Base-by-base conservation (phyloP, 768 basidiomycete genomes). In the Hydnomerulius pinastri region DNA sequence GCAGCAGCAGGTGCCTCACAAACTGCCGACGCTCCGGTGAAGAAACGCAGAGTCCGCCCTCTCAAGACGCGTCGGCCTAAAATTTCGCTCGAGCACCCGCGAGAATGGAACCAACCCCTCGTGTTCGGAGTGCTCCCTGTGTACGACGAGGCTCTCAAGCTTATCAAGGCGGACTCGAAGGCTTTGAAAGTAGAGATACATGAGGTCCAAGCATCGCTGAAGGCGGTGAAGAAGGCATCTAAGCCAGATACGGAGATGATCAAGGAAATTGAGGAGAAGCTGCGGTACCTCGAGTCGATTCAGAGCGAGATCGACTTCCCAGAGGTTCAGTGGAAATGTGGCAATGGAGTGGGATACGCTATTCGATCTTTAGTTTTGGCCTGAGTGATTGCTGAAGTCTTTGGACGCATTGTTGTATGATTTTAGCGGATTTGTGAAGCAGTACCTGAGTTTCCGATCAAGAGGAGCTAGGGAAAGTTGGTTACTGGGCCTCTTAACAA, bases 271-370 rank as follows among this genome's bases (percentile, higher is more conserved):
- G n/a, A n/a, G n/a, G n/a, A n/a, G n/a, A n/a, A n/a, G n/a, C n/a
- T n/a, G n/a, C n/a, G n/a, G n/a, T n/a, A n/a, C n/a, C n/a, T 45
- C 52, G 83, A 92, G 58, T n/a, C n/a, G 55, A 75, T 92, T 7
- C 87, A 90, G 71, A 85, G 85, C 46, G 78, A 86, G 64, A 74
- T 89, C 32, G 92, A 95, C 67, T 67, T 90, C 30, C 92, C 92
- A 0, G 77, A 83, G 46, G 80, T 85, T 24, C 69, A 91, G 60
- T 89, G 88, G 85, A 78, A 73, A 55, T 85, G 87, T 52, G 71
- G 74, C 29, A 86, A 87, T 61, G 85, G 84, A 17, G 77, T 84
- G 75, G 83, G 85, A n/a, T 89, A 59, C 24, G 85, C 75, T 18
- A 38, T n/a, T n/a, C n/a, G n/a, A 35, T 50, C 42, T 55, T 46